Conservation (phyloP, 164 flowering plant genomes). For the Liquidambar formosana region DNA sequence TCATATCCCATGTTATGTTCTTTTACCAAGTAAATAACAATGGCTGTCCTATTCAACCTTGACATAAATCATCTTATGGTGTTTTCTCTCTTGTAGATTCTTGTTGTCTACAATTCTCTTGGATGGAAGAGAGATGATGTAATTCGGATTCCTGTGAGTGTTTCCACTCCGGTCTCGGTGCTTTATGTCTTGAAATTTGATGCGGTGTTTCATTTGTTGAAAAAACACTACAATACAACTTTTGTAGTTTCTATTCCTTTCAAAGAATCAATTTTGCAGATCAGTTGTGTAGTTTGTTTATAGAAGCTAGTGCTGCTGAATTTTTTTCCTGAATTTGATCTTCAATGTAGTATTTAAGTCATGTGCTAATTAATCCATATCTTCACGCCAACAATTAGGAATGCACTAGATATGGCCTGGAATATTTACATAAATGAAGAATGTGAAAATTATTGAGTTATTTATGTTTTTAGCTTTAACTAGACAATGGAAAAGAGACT, state of each 20-base stretch:
- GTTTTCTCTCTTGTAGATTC: conserved; percentile 46
- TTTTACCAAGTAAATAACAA: neutral
- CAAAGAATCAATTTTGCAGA: neutral
- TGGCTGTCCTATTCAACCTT: neutral
- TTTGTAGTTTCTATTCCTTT: neutral
- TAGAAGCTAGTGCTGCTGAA: neutral
- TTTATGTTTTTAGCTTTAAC: neutral
- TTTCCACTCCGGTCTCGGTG: neutral
- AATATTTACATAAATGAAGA: neutral
- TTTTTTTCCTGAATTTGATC: neutral
- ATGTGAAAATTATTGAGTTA: too few relatives aligned
- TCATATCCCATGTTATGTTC: conserved; percentile 2
- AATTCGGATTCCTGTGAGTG: conserved; percentile 81
- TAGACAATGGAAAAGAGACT: neutral
- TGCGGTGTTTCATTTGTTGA: neutral
- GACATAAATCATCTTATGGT: neutral
- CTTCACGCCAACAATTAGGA: neutral
- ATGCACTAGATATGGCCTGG: neutral
- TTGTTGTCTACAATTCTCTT: conserved; percentile 82
- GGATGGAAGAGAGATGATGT: conserved; percentile 90
- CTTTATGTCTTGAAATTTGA: neutral
- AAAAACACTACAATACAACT: too few relatives aligned
- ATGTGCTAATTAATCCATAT: neutral
- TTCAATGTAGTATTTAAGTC: neutral
- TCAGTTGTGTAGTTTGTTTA: neutral